These are phyloP conservation scores for Coemansia erecta DNA, from an alignment of 192 early-diverging fungal species.

Conservation along the genomic window DNA sequence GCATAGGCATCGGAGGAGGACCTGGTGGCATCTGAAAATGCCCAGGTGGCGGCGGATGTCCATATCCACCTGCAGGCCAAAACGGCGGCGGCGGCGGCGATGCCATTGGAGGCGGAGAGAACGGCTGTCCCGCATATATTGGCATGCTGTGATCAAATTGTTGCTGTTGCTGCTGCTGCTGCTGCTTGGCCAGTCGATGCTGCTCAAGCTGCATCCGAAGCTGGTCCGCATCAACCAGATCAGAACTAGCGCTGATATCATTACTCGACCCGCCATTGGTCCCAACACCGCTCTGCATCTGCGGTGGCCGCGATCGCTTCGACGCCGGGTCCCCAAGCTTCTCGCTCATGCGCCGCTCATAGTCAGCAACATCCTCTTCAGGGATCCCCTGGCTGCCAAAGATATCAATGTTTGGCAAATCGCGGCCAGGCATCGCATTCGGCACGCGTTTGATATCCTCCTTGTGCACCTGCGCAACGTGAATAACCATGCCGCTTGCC, in stretches of 20 bases:
- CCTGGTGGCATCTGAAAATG: no score
- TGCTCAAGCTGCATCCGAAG: slow-evolving; percentile 50
- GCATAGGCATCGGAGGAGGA: slow-evolving; percentile 2
- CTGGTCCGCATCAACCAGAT: slow-evolving; percentile 41
- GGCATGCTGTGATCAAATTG: no score
- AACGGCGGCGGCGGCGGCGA: slow-evolving; percentile 7
- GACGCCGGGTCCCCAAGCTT: slow-evolving; percentile 46
- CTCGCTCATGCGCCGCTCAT: slow-evolving; percentile 57
- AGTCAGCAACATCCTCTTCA: slow-evolving; percentile 68
- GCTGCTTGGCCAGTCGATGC: slow-evolving; percentile 52
- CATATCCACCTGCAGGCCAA: no score
- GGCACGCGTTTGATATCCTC: slow-evolving; percentile 72
- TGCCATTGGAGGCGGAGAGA: slow-evolving; percentile 15
- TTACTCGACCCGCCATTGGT: slow-evolving; percentile 36
- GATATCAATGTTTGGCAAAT: slow-evolving; percentile 86
- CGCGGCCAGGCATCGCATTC: slow-evolving; percentile 81
- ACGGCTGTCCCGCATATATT: slow-evolving; percentile 13
- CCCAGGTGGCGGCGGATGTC: no score
- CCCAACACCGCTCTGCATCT: slow-evolving; percentile 44
- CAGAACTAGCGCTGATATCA: slow-evolving; percentile 15
- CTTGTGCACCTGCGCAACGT: slow-evolving; percentile 93
- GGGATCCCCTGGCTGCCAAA: slow-evolving; percentile 95
- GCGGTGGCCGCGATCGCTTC: slow-evolving; percentile 45
- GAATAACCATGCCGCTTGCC: slow-evolving; percentile 86
- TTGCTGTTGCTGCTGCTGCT: slow-evolving; percentile 41